Evolutionary conservation across 2,329 filamentous ascomycete species (phyloP), one percentile per base, ranked within the genome.

Genomic region (Aotearoamyces nothofagi): DNA sequence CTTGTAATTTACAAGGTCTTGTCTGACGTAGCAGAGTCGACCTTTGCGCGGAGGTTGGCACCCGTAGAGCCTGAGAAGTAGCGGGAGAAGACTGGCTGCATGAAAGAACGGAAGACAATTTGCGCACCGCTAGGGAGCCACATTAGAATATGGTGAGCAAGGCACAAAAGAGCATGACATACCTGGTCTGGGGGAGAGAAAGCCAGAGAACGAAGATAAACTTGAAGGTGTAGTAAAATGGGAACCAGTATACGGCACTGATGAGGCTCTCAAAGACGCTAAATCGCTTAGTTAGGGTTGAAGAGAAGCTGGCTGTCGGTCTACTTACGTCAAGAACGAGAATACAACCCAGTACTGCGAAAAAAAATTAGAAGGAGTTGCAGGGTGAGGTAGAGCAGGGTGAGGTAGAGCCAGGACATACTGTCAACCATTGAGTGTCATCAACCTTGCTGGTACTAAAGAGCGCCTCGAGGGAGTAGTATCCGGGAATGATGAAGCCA

Each of bases 201-300:
- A 98, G 84, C 90, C 90, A 98, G 55, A 98, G 76, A 48, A 96
- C 69, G 56, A 96, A 79, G 52, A 92, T 65, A 54, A 98, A 94
- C 72, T 98, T 98, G 79, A 98, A 96, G 54, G 86, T 87, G 62
- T 82, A 98, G 78, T 98, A 98, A 66, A 98, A 98, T 52, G 90
- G 79, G 66, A 92, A 83, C 81, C 81, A 92, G 69, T 90, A 90
- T 39, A 87, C 79, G 39, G 83, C 78, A 58, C 69, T 84, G 49
- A 92, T 60, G 37, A 79, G 67, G 56, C 78, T 84, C 68, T 92
- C 82, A 45, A 83, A 52, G 27, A 90, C 78, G 37, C 66, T 74
- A 41, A 9, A 13, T 27, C 31, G 13, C 24, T 20, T 33, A 15
- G 17, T 35, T 30, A 27, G 14, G 12, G 31, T 38, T 11, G 24